A percentile compares a stretch with the other conserved stretches of the same genome.
Conservation (phyloP, 2,329 filamentous ascomycete species). For the Berkeleyomyces basicola region DNA sequence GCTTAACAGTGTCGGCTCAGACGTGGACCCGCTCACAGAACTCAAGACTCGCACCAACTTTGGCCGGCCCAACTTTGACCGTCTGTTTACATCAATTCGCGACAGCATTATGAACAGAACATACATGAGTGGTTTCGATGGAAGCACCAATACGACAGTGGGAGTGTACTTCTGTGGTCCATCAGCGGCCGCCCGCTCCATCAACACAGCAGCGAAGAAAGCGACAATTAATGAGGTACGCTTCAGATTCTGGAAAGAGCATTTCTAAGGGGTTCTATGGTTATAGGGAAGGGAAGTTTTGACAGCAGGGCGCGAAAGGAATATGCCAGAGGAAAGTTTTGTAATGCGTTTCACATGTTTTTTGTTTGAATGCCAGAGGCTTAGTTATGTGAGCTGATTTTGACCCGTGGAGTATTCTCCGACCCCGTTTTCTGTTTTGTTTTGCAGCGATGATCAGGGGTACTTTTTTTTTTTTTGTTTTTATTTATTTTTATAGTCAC, state of each 20-base stretch:
- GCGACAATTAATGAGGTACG: conserved; percentile 63
- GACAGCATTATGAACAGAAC: conserved; percentile 60
- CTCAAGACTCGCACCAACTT: conserved; percentile 70
- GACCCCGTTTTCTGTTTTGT: no score
- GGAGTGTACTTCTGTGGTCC: conserved; percentile 16
- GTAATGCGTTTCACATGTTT: not conserved
- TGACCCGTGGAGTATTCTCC: no score
- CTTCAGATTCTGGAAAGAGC: conserved; percentile 99
- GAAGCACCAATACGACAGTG: conserved; percentile 46
- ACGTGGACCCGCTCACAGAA: conserved; percentile 68
- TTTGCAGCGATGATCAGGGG: no score
- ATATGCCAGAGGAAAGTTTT: conserved; percentile 12
- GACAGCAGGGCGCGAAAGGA: not conserved
- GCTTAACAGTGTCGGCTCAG: conserved; percentile 70
- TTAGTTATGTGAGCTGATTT: not conserved
- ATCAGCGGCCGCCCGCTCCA: conserved; percentile 47
- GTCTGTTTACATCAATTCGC: conserved; percentile 59
- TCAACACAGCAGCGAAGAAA: conserved; percentile 65
- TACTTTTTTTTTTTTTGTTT: no score
- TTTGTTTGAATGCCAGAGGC: not conserved
- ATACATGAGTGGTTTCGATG: conserved; percentile 60
- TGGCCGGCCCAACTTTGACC: conserved; percentile 67
- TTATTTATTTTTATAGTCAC: no score
- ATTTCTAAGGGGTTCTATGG: conserved; percentile 38
- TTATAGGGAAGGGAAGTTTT: not conserved